phyloP scores from a whole-genome alignment of 2,329 filamentous ascomycete species.

The Neofusicoccum laricinum region DNA sequence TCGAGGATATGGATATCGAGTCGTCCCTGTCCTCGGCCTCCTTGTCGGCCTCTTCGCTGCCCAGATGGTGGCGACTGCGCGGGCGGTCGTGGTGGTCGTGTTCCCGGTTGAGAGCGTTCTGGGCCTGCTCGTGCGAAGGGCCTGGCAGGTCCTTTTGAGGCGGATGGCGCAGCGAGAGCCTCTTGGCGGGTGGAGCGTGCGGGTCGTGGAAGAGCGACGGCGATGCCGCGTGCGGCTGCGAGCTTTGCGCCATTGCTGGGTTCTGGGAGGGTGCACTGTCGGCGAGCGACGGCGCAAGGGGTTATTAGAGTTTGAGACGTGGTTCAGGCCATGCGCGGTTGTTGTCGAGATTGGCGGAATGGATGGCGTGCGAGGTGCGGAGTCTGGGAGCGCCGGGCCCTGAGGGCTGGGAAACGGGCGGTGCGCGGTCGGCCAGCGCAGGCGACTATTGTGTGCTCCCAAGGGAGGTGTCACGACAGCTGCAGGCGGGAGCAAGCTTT shows the following conservation, averaged over 20 bases:
- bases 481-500: conserved; percentile 3
- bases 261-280: neutral
- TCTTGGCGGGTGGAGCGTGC: conserved; percentile 11
- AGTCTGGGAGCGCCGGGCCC: neutral
- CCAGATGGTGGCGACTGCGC: conserved; percentile 30
- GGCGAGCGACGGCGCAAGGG: neutral
- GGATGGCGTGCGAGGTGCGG: conserved; percentile 14
- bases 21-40: conserved; percentile 28
- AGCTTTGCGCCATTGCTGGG: conserved; percentile 12
- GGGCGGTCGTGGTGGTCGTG: conserved; percentile 30
- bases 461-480: conserved; percentile 6
- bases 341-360: conserved; percentile 12
- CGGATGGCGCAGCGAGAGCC: conserved; percentile 16
- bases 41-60: conserved; percentile 20
- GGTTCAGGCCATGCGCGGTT: conserved; percentile 11
- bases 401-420: neutral
- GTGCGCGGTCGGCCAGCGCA: neutral
- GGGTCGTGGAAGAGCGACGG: conserved; percentile 17
- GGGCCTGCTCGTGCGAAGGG: neutral
- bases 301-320: conserved; percentile 12
- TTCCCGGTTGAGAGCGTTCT: neutral
- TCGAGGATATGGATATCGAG: conserved; percentile 40
- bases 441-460: conserved; percentile 4
- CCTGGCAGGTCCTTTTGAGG: conserved; percentile 8
- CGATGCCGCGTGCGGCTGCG: conserved; percentile 10